Evolutionary conservation across 441 rosid species (phyloP).

Genomic region (Erodium chrysanthum): DNA sequence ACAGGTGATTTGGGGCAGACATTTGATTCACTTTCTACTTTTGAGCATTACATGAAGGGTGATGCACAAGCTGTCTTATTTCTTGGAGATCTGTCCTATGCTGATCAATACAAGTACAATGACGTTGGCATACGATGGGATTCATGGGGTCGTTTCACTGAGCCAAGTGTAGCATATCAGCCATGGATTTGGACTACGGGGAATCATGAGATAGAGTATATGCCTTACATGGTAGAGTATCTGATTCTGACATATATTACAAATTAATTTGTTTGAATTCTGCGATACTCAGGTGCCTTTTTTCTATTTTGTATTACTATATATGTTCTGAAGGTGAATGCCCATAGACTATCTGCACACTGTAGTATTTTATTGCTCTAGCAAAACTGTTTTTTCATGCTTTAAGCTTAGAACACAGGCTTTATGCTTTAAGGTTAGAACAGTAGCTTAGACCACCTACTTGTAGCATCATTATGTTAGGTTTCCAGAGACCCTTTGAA

Average conservation of each 20-base stretch:
- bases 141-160: slow-evolving; percentile 64
- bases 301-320: not conserved
- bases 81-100: slow-evolving; percentile 66
- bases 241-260: slow-evolving; percentile 3
- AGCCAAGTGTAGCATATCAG: slow-evolving; percentile 58
- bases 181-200: slow-evolving; percentile 76
- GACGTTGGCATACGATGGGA: slow-evolving; percentile 70
- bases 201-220: slow-evolving; percentile 60
- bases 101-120: slow-evolving; percentile 54
- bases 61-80: slow-evolving; percentile 60
- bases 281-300: not conserved
- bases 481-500: no score
- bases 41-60: slow-evolving; percentile 54
- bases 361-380: no score
- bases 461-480: no score
- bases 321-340: no score
- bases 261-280: not conserved
- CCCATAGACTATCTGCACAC: no score
- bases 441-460: no score
- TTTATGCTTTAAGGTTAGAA: no score
- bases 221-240: slow-evolving; percentile 54
- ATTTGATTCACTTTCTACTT: slow-evolving; percentile 61
- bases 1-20: slow-evolving; percentile 77
- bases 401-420: no score
- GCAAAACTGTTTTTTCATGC: no score